These are phyloP conservation scores for Scleroderma bovista DNA, from an alignment of 768 basidiomycete species.

Conservation along the genomic window DNA sequence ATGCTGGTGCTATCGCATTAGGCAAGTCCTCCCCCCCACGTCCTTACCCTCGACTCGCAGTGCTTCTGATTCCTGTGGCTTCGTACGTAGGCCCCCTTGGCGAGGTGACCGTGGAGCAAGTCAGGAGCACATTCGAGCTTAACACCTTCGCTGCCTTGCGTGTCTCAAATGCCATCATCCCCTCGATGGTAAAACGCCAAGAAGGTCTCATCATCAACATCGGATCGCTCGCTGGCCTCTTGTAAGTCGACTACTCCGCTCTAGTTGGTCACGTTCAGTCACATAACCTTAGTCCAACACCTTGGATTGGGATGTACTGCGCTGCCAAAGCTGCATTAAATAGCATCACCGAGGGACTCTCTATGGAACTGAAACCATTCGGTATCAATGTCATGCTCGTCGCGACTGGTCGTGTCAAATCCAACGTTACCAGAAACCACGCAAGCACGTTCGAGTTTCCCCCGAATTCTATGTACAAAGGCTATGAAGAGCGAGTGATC, in stretches of 20 bases:
- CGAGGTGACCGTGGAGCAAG: conserved; percentile 52
- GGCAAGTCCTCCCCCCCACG: too few species aligned
- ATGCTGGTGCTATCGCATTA: too few species aligned
- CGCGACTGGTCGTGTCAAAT: conserved; percentile 58
- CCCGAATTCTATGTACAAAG: too few species aligned
- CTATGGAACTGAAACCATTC: too few species aligned
- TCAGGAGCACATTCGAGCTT: conserved; percentile 53
- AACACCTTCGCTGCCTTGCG: conserved; percentile 61
- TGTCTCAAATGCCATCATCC: conserved; percentile 51
- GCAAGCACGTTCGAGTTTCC: conserved; percentile 39
- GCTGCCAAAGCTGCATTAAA: conserved; percentile 56
- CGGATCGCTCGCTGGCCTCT: too few species aligned
- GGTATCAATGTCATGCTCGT: too few species aligned
- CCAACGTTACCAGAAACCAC: conserved; percentile 58
- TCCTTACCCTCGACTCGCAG: too few species aligned
- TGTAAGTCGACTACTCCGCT: too few species aligned
- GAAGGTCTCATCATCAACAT: too few species aligned
- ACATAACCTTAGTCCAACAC: conserved; percentile 43
- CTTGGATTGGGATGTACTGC: conserved; percentile 61
- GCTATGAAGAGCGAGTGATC: too few species aligned
- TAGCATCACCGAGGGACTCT: conserved; percentile 55
- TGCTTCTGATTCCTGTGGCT: too few species aligned
- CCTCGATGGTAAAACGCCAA: too few species aligned
- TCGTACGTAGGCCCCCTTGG: conserved; percentile 32
- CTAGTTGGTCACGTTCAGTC: neutral